Base-by-base conservation (phyloP, 257 asterid genomes). In the Leonotis leonurus region DNA sequence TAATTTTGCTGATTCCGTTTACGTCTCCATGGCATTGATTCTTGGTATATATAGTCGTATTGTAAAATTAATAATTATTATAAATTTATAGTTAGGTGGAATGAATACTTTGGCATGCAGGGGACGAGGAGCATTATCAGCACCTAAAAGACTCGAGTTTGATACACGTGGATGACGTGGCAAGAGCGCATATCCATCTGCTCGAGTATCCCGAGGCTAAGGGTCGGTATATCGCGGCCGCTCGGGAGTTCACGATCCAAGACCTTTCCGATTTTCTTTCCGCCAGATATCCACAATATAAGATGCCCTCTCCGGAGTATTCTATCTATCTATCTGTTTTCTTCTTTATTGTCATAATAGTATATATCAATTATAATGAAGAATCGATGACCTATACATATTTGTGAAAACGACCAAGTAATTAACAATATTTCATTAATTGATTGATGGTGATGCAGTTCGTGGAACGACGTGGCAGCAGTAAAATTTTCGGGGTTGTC, bases 121-220 rank as follows among this genome's bases (percentile, higher is more conserved):
- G 85, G 24, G 70, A 71, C 10, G 17, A 41, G 55, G 60, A 33
- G 5, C 58, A 29, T 9, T 73, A 76, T 21, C 9, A 35, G 21
- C 36, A 33, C 16, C 40, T 69, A 0, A 57, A 25, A 32, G 66
- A 49, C 3, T 8, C 68, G 0, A 50, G 72, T 22, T 50, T 79
- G 10, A 78, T 83, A 25, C 91, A 86, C 8, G 79, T 75, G n/a
- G 79, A 83, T 8, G 95, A 86, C 24, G 73, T 79, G 3, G 86
- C 80, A 1, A 73, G 80, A 36, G 89, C 91, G 18, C 95, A 81
- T 14, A 74, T 83, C 11, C 81, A 77, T 10, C 68, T 86, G 0
- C 60, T 86, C 3, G 91, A 83, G 72, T 12, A 73, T 33, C 75
- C 74, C 1, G 18, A 72, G 21, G 89, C 86, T 0, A 81, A 76